Conservation (phyloP, 1,284 basidiomycete genomes). For the Ustilago crameri region DNA sequence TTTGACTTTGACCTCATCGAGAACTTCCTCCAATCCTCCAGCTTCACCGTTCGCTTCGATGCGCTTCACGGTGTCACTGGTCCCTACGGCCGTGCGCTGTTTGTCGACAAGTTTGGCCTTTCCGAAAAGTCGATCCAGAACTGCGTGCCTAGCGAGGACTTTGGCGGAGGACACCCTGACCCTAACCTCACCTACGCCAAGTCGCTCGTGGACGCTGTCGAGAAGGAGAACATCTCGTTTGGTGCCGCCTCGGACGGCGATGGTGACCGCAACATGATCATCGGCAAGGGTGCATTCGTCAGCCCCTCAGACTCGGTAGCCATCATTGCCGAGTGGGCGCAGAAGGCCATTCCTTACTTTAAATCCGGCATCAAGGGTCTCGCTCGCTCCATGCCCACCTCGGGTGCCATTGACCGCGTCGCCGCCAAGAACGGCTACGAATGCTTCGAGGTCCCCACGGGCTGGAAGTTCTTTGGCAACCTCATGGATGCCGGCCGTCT, state of each 20-base stretch:
- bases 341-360: slow-evolving; percentile 95
- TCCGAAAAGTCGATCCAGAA: slow-evolving; percentile 86
- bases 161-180: slow-evolving; percentile 96
- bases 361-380: slow-evolving; percentile 89
- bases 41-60: slow-evolving; percentile 91
- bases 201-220: slow-evolving; percentile 90
- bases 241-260: slow-evolving; percentile 98
- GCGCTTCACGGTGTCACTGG: slow-evolving; percentile 97
- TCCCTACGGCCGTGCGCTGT: slow-evolving; percentile 90
- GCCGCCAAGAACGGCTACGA: slow-evolving; percentile 93
- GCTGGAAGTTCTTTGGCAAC: slow-evolving; percentile 99
- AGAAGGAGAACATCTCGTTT: slow-evolving; percentile 86
- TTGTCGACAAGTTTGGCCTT: slow-evolving; percentile 85
- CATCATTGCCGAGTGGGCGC: slow-evolving; percentile 96
- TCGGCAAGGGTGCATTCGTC: slow-evolving; percentile 96
- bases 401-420: slow-evolving; percentile 94
- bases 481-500: slow-evolving; percentile 97
- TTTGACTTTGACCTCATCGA: slow-evolving; percentile 96
- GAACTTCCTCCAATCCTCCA: slow-evolving; percentile 78
- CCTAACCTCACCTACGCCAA: slow-evolving; percentile 98
- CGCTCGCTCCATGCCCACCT: slow-evolving; percentile 96
- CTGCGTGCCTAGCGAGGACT: slow-evolving; percentile 89
- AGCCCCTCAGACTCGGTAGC: slow-evolving; percentile 97
- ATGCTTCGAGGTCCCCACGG: slow-evolving; percentile 95
- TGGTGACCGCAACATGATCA: slow-evolving; percentile 99